These are phyloP conservation scores for Microbotryum lychnidis-dioicae DNA, from an alignment of 1,284 basidiomycete genomes.

Conservation along the genomic window DNA sequence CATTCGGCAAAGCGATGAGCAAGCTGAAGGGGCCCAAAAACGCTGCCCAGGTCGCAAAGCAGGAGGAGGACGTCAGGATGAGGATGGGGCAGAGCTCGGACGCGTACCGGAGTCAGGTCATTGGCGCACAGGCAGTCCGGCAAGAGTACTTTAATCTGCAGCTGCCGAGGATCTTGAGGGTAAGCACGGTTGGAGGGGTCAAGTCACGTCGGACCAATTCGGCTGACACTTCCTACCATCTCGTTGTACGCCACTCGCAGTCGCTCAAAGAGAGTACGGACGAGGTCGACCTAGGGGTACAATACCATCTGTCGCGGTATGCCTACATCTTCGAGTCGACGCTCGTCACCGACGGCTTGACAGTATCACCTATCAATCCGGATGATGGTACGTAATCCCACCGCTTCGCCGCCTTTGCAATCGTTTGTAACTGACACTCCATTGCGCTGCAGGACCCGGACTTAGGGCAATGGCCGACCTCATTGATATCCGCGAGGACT, in stretches of 20 bases:
- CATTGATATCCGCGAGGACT: constrained; percentile 90
- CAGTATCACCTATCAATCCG: constrained; percentile 55
- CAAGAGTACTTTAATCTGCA: constrained; percentile 99
- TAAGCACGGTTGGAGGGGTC: constrained; percentile 44
- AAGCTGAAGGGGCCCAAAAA: constrained; percentile 87
- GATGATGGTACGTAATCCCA: constrained; percentile 50
- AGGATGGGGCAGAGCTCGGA: constrained; percentile 80
- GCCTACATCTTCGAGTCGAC: constrained; percentile 90
- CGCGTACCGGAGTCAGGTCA: constrained; percentile 81
- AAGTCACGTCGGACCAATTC: neutral
- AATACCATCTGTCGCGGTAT: constrained; percentile 92
- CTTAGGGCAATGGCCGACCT: constrained; percentile 78
- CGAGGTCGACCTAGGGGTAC: constrained; percentile 91
- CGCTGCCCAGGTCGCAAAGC: constrained; percentile 78
- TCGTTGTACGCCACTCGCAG: constrained; percentile 42
- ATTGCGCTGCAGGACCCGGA: constrained; percentile 50
- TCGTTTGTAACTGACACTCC: neutral
- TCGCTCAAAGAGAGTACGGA: constrained; percentile 92
- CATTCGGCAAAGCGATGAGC: constrained; percentile 68
- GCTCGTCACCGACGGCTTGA: constrained; percentile 76
- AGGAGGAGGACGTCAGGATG: constrained; percentile 86
- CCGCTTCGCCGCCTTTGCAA: neutral
- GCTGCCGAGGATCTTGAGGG: constrained; percentile 81
- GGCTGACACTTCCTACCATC: neutral
- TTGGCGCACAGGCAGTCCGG: constrained; percentile 76